phyloP scores from a whole-genome alignment of 495 filamentous ascomycete genomes.

The Acidomyces sp. region DNA sequence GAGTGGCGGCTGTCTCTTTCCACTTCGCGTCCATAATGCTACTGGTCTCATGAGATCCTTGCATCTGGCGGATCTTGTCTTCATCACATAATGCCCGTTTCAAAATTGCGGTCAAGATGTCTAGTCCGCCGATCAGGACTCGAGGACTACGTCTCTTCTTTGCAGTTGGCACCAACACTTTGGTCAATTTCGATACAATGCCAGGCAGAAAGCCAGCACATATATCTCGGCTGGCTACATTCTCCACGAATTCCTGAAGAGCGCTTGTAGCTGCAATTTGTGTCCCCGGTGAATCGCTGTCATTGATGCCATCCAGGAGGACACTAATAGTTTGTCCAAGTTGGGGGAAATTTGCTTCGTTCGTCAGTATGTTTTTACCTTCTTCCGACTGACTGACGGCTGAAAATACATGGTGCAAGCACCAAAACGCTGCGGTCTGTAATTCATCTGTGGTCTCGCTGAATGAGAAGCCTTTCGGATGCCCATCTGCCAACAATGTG shows the following conservation, averaged over 20 bases:
- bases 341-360: constrained; percentile 55
- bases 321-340: constrained; percentile 74
- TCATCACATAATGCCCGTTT: constrained; percentile 52
- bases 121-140: constrained; percentile 49
- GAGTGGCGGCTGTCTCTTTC: constrained; percentile 66
- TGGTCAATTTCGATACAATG: constrained; percentile 69
- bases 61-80: not conserved
- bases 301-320: constrained; percentile 55
- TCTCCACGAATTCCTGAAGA: constrained; percentile 46
- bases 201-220: constrained; percentile 79
- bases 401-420: constrained; percentile 41
- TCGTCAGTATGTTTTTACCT: constrained; percentile 34
- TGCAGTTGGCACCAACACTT: constrained; percentile 54
- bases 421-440: constrained; percentile 38
- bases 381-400: constrained; percentile 21
- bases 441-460: constrained; percentile 27
- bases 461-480: constrained; percentile 24
- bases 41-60: not conserved
- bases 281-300: constrained; percentile 45
- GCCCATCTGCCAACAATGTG: constrained; percentile 65
- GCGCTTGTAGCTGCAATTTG: constrained; percentile 54
- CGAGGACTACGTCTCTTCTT: constrained; percentile 50
- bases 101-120: constrained; percentile 46
- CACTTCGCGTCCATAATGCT: constrained; percentile 32
- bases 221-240: constrained; percentile 54